Base-by-base conservation (phyloP, 768 basidiomycete genomes). In the Infundibulicybe gibba region DNA sequence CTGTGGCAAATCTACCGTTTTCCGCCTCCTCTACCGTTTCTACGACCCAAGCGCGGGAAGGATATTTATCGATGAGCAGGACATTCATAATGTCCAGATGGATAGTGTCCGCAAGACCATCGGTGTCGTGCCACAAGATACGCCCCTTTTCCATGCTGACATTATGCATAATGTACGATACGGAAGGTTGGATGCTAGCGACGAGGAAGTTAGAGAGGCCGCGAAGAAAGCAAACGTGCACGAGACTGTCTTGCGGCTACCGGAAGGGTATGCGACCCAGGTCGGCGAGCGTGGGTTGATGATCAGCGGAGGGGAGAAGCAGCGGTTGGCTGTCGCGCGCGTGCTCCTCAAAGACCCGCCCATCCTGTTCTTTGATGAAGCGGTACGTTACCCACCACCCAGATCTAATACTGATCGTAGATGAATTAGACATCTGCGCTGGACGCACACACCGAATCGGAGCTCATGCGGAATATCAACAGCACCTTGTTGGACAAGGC, bases 301-400 rank as follows among this genome's bases (percentile, higher is more conserved):
- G 97, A 91, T 99, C 41, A 94, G 91, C 32, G 97, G 97, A 0
- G 97, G 97, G 1, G 97, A 99, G 76, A 99, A 99, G 67, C 97
- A 99, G 72, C 69, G 97, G 43, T 66, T 99, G 55, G 97, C 97
- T 2, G 90, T 99, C 14, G 97, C 97, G 17, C 73, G 97, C 19
- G 84, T 94, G 31, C 66, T 99, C 56, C 66, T 98, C 41, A 97
- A 98, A 69, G 88, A 99, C 63, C 94, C 97, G 0, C 86, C 88
- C 11, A 97, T 98, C 56, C 59, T 98, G 57, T 97, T 98, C 72
- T 99, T 99, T 59, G 97, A 99, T 59, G 97, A 99, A 66, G 97
- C 97, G 34, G 94, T 94, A 55, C 59, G 90, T 74, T 33, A 3
- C 25, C 25, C 25, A 25, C 8, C 25, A 25, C 4, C 25, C 25